Base-by-base conservation (phyloP, 352 stramenopile species). In the Phytopythium chamaehyphon region DNA sequence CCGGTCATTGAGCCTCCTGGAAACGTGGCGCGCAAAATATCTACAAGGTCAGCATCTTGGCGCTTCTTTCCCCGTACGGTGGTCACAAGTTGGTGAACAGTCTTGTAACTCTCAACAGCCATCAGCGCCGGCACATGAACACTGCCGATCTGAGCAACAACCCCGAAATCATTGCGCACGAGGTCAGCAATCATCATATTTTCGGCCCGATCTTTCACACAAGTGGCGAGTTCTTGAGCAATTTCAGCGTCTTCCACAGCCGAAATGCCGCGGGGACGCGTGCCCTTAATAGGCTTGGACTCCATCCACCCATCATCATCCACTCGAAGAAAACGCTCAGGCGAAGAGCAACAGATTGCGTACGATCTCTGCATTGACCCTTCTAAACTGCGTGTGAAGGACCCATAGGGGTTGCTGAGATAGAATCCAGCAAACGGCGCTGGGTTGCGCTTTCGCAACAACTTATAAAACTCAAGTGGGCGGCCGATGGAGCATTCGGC, bases 121-220 rank as follows among this genome's bases (percentile, higher is more conserved):
- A 98, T 98, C 19, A 99, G 71, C 60, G 83, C 88, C 3, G 92
- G 87, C 18, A 98, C 95, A 55, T 97, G 79, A 3, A 98, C 94
- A 2, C 74, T 91, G 26, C 93, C 94, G 36, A 93, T 74, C 48
- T 95, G 68, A 35, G 92, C 96, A 16, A 98, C 89, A n/a, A 92
- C 62, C 18, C 88, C 88, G 40, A 99, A 88, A 66, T 99, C 95
- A 72, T 98, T 98, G 40, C 95, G 81, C 23, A 98, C 76, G 35
- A 99, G 76, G 69, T 99, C 96, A 2, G 95, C 92, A 61, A 99
- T 98, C 96, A 99, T 99, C 57, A 99, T 91, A 62, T 98, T 98
- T 61, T 99, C 95, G 1, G 95, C 95, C 36, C 88, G 88, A 62
- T 98, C 94, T 58, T 99, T 99, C 23, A 90, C 66, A 21, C 85